Percentiles rank a stretch among this genome's conserved stretches.
Evolutionary conservation across 2,329 filamentous ascomycete species (phyloP).

Genomic region (Ophiosphaerella korrae): DNA sequence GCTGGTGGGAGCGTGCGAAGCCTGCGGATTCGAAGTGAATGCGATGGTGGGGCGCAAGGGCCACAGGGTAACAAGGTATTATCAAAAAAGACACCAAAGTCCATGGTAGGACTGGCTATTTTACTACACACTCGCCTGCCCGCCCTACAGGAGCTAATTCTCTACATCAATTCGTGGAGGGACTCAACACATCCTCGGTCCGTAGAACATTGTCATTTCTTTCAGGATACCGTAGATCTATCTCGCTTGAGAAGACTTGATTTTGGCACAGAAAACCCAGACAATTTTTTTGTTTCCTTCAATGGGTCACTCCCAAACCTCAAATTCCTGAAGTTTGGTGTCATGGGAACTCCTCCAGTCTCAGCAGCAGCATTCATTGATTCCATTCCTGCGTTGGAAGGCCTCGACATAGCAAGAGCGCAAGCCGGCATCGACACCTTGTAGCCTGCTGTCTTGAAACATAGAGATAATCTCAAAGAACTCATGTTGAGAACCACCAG

Average conservation of each 20-base stretch:
- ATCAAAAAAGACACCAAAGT: background rate
- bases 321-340: conserved; percentile 3
- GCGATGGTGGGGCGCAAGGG: background rate
- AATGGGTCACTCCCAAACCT: conserved; percentile 7
- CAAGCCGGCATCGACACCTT: background rate
- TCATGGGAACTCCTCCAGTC: background rate
- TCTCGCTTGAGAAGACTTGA: conserved; percentile 9
- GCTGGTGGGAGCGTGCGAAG: background rate
- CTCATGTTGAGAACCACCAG: conserved; percentile 2
- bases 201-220: background rate
- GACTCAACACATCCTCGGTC: conserved; percentile 1
- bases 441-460: conserved; percentile 10
- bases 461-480: conserved; percentile 7
- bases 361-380: background rate
- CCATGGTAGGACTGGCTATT: background rate
- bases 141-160: conserved; percentile 7
- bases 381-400: background rate
- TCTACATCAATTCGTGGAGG: background rate
- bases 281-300: conserved; percentile 6
- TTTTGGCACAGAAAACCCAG: conserved; percentile 8
- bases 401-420: conserved; percentile 1
- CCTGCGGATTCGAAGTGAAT: background rate
- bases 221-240: conserved; percentile 6
- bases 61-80: background rate
- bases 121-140: background rate